Evolutionary conservation across 805 yeast species (phyloP), one percentile per base, ranked within the genome.

Genomic region (Saturnispora hagleri): DNA sequence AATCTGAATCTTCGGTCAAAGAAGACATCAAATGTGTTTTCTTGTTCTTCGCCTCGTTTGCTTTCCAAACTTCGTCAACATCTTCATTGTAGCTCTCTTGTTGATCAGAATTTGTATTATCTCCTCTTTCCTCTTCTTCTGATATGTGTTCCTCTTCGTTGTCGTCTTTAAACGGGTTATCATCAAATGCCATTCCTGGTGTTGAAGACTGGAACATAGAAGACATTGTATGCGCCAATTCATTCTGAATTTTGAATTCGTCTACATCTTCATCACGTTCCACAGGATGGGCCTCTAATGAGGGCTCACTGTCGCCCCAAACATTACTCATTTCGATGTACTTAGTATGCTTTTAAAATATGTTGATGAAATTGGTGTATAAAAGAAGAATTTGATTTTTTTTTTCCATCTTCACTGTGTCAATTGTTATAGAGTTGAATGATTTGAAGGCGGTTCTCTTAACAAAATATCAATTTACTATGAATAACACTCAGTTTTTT

Each of bases 211-310:
- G 57, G 48, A 24, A 38, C 22, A 38, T 38, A 38, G 42, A 38
- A 3, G 53, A 47, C 61, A 57, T 57, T 9, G 61, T 58, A 8
- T 53, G 57, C 7, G 61, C 61, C 43, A 58, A 51, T 40, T 58
- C 61, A 26, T 58, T 58, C 43, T 57, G 60, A 17, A 58, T 50
- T 31, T 51, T 57, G 47, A 58, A 57, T 13, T 50, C 57, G 43
- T 58, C 61, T 1, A 53, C 27, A 20, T 41, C 46, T 10, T 50
- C 40, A 24, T 42, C 47, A 15, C 41, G 36, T 18, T 43, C 41
- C 24, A 18, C 26, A 10, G 9, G 18, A 36, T 27, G 28, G 12
- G 18, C 35, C 15, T 20, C 35, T 8, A 38, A 18, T 9, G 42
- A 38, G 22, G 42, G 17, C 26, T 38, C 42, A 6, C 18, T 20